Conservation (phyloP, 352 stramenopile genomes). For the Peronospora tabacina region DNA sequence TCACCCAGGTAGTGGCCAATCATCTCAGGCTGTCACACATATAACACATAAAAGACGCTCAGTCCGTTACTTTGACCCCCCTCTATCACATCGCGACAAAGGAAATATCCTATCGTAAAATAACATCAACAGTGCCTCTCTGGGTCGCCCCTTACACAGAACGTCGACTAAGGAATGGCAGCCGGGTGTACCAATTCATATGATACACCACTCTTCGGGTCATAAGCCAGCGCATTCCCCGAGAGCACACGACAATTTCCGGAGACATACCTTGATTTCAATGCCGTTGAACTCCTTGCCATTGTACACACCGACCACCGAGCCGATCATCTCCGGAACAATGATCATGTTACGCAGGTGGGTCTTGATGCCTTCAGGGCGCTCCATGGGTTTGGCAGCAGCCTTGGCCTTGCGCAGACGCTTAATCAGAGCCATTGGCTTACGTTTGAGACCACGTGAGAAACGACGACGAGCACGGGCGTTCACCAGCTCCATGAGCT, state of each 20-base stretch:
- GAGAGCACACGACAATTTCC: constrained; percentile 74
- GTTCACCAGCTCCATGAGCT: constrained; percentile 98
- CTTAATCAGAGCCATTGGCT: constrained; percentile 99
- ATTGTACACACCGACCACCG: constrained; percentile 99
- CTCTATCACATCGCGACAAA: not conserved
- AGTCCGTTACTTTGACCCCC: constrained; percentile 13
- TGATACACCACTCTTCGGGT: constrained; percentile 56
- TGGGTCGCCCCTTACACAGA: constrained; percentile 88
- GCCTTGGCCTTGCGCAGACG: constrained; percentile 99
- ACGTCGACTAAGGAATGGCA: constrained; percentile 70
- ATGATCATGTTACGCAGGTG: constrained; percentile 99
- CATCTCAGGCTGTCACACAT: constrained; percentile 91
- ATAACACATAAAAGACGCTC: constrained; percentile 5
- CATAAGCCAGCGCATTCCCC: constrained; percentile 61
- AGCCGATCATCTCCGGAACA: constrained; percentile 99
- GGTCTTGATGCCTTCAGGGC: constrained; percentile 98
- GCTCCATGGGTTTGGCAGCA: constrained; percentile 94
- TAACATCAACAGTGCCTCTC: constrained; percentile 37
- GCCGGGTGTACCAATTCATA: constrained; percentile 20
- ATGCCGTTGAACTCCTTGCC: constrained; percentile 99
- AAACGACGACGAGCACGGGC: constrained; percentile 95
- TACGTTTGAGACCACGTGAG: constrained; percentile 97
- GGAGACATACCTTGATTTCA: constrained; percentile 97
- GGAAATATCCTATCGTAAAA: constrained; percentile 1
- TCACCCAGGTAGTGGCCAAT: constrained; percentile 99